Percentiles rank a stretch among this genome's conserved stretches.
Conservation (phyloP, 352 stramenopile species). For the Globisporangium okanoganense region DNA sequence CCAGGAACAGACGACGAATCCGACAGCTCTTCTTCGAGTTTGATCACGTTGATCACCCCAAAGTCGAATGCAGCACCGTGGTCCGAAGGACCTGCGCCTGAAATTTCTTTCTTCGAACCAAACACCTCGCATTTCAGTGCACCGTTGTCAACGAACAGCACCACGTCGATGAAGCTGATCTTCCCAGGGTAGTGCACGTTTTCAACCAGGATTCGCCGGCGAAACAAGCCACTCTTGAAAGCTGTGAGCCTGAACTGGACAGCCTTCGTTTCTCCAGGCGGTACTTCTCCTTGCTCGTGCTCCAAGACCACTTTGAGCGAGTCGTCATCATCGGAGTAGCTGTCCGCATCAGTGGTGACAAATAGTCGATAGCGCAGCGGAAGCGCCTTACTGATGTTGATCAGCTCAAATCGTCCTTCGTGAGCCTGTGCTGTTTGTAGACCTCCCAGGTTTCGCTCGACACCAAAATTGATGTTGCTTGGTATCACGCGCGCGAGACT, state of each 20-base stretch:
- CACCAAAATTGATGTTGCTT: slow-evolving; percentile 69
- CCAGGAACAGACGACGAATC: slow-evolving; percentile 21
- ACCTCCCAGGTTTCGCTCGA: slow-evolving; percentile 58
- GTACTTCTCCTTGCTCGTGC: slow-evolving; percentile 70
- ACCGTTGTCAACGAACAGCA: slow-evolving; percentile 81
- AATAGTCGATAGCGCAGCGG: slow-evolving; percentile 75
- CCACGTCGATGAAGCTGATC: slow-evolving; percentile 70
- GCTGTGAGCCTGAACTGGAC: slow-evolving; percentile 67
- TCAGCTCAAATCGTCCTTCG: slow-evolving; percentile 68
- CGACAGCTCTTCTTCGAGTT: slow-evolving; percentile 59
- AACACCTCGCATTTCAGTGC: slow-evolving; percentile 41
- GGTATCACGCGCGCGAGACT: slow-evolving; percentile 73
- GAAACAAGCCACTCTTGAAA: slow-evolving; percentile 72
- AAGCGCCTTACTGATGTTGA: slow-evolving; percentile 80
- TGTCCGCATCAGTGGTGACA: slow-evolving; percentile 50
- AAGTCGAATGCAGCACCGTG: slow-evolving; percentile 34
- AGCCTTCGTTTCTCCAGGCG: slow-evolving; percentile 42
- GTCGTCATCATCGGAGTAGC: slow-evolving; percentile 78
- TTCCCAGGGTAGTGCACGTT: slow-evolving; percentile 83
- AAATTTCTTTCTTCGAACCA: not conserved
- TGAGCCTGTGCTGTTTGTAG: slow-evolving; percentile 44
- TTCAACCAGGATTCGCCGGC: slow-evolving; percentile 76
- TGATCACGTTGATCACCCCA: slow-evolving; percentile 67
- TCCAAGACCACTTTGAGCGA: slow-evolving; percentile 63
- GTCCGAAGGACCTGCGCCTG: not conserved